Evolutionary conservation across 495 filamentous ascomycete species (phyloP).

Genomic region (Ascobolus immersus): DNA sequence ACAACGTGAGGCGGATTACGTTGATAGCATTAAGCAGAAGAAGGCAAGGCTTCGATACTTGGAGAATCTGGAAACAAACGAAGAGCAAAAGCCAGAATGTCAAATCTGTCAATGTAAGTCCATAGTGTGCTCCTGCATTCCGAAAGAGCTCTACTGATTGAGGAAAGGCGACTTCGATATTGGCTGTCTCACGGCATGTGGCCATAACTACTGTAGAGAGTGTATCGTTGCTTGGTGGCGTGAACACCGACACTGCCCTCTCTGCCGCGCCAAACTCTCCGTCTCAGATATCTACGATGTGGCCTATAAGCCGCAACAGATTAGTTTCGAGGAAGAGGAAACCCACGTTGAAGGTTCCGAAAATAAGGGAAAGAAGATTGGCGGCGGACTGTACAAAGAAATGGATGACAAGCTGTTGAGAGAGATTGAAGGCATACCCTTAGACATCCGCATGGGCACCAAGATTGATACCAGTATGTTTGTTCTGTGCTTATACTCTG

Average conservation of each 20-base stretch:
- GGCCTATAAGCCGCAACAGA: conserved; percentile 48
- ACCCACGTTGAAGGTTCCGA: no score
- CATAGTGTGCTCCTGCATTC: conserved; percentile 1
- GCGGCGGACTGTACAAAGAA: conserved; percentile 40
- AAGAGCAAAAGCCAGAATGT: conserved; percentile 7
- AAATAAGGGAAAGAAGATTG: no score
- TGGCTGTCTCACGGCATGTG: conserved; percentile 70
- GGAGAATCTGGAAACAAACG: conserved; percentile 24
- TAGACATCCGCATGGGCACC: conserved; percentile 51
- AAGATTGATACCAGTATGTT: conserved; percentile 46
- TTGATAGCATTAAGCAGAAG: conserved; percentile 29
- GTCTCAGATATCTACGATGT: conserved; percentile 50
- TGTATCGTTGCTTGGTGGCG: conserved; percentile 58
- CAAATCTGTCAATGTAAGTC: conserved; percentile 8
- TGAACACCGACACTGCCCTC: conserved; percentile 38
- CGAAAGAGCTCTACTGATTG: conserved; percentile 17
- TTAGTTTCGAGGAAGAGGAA: conserved; percentile 42
- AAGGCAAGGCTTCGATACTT: conserved; percentile 52
- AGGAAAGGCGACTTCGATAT: conserved; percentile 46
- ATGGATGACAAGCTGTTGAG: conserved; percentile 42
- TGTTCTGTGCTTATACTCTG: not conserved
- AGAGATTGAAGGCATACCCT: conserved; percentile 60
- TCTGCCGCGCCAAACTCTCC: conserved; percentile 45
- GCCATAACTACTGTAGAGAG: conserved; percentile 70
- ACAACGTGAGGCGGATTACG: conserved; percentile 24